Percentiles rank a stretch among this genome's conserved stretches.
Evolutionary conservation across 176 grass and related monocot genomes (phyloP).

Genomic region (Puya raimondii): DNA sequence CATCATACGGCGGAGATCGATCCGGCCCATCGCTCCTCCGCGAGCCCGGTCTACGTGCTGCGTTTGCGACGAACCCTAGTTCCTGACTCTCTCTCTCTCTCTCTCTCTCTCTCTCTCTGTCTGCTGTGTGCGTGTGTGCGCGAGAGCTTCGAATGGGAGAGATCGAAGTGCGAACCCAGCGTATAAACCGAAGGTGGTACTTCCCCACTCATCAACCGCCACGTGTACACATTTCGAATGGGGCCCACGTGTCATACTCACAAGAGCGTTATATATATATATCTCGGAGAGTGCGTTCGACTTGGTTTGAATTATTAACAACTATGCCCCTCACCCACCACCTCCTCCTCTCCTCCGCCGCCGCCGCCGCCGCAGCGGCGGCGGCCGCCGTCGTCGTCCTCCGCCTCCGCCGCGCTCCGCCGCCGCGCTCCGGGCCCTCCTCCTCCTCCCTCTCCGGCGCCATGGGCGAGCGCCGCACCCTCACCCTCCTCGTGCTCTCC

Average conservation of each 20-base stretch:
- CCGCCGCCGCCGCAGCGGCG: constrained; percentile 10
- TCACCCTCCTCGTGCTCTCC: constrained; percentile 37
- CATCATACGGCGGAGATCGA: constrained; percentile 35
- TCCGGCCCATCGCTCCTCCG: not conserved
- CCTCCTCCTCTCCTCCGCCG: constrained; percentile 16
- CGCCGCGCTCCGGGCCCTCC: not conserved
- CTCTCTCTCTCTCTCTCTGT: too few relatives aligned
- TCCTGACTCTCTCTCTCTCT: too few relatives aligned
- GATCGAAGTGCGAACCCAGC: too few relatives aligned
- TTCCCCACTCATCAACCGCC: not conserved
- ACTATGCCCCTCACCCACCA: constrained; percentile 24
- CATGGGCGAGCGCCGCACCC: not conserved
- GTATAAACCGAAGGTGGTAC: too few relatives aligned
- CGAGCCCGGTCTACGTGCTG: too few relatives aligned
- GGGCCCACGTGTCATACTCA: not conserved
- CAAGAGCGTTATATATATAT: not conserved
- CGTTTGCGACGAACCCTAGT: too few relatives aligned
- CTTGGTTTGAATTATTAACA: not conserved
- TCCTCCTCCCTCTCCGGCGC: not conserved
- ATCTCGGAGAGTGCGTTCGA: not conserved
- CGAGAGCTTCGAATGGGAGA: too few relatives aligned
- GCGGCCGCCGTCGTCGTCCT: constrained; percentile 26
- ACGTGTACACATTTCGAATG: not conserved
- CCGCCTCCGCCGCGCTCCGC: constrained; percentile 15
- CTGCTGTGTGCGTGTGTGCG: too few relatives aligned